These are phyloP conservation scores for Westerdykella ornata DNA, from an alignment of 2,329 filamentous ascomycete genomes.

Conservation along the genomic window DNA sequence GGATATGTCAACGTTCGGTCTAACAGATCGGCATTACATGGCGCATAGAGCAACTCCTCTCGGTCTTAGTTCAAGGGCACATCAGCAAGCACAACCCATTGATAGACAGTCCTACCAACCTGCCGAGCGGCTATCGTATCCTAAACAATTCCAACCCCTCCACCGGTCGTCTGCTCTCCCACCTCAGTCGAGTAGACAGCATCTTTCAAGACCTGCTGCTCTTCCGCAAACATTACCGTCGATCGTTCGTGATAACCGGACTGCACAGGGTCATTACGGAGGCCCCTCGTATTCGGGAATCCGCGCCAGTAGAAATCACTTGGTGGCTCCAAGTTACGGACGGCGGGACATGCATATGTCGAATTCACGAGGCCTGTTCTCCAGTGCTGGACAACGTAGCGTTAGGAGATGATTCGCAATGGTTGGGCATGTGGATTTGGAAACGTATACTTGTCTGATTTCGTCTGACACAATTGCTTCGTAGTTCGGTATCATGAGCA, in stretches of 20 bases:
- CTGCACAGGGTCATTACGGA: slow-evolving; percentile 13
- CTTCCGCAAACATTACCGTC: slow-evolving; percentile 17
- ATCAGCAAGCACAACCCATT: slow-evolving; percentile 4
- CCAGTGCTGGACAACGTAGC: slow-evolving; percentile 14
- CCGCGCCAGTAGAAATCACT: slow-evolving; percentile 16
- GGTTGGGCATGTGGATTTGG: slow-evolving; percentile 6
- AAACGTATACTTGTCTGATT: not conserved
- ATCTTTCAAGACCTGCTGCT: slow-evolving; percentile 7
- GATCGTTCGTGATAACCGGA: slow-evolving; percentile 8
- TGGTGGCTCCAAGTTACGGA: not conserved
- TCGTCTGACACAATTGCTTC: not conserved
- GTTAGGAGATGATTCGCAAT: slow-evolving; percentile 14
- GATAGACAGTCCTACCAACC: slow-evolving; percentile 8
- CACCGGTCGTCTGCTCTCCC: slow-evolving; percentile 5
- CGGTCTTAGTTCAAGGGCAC: slow-evolving; percentile 12
- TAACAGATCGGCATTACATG: too few species aligned
- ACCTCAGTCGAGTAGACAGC: slow-evolving; percentile 5
- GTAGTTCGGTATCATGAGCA: too few species aligned
- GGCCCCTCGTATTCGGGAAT: slow-evolving; percentile 17
- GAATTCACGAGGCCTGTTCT: slow-evolving; percentile 6
- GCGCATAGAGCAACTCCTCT: slow-evolving; percentile 1
- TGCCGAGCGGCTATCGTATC: slow-evolving; percentile 2
- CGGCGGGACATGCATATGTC: slow-evolving; percentile 1
- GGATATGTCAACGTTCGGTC: too few species aligned
- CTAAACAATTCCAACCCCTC: slow-evolving; percentile 3